Evolutionary conservation across 495 filamentous ascomycete species (phyloP), one percentile per base, ranked within the genome.

Genomic region (Aspergillus conjunctus): DNA sequence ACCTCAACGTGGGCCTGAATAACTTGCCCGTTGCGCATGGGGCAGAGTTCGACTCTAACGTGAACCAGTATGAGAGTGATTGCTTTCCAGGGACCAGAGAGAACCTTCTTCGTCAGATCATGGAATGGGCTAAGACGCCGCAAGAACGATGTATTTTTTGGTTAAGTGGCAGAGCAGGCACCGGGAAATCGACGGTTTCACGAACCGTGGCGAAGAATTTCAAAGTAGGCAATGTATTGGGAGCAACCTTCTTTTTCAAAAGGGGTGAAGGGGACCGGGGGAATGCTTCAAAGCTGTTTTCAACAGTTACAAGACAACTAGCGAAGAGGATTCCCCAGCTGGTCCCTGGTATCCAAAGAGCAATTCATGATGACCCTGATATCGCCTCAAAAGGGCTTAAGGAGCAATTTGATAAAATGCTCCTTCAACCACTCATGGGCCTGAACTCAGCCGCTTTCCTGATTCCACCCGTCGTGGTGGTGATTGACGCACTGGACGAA

Each of bases 401-500:
- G n/a, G 37, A 55, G 20, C 39, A 55, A 15, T 55, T 55, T 41
- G n/a, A 45, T 15, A 55, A 45, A 11, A 20, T 55, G 0, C 12
- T 55, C 26, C 8, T 45, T 26, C 11, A 55, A 12, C 53, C 37
- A 7, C 37, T 55, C n/a, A n/a, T n/a, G n/a, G n/a, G n/a, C n/a
- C n/a, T n/a, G n/a, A n/a, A n/a, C n/a, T n/a, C n/a, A n/a, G n/a
- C n/a, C n/a, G n/a, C n/a, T n/a, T n/a, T n/a, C n/a, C n/a, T n/a
- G n/a, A n/a, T n/a, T n/a, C n/a, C n/a, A n/a, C n/a, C n/a, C n/a
- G n/a, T n/a, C 1, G 37, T 55, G 10, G n/a, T 55, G 31, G 53
- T 55, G 5, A 55, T 55, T 44, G 39, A 55, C 45, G 39, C 53
- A 7, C n/a, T 55, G 20, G 53, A 55, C 31, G 39, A 55, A 18